Evolutionary conservation across 2,329 filamentous ascomycete genomes (phyloP).

Genomic region (Aspergillus carbonarius): DNA sequence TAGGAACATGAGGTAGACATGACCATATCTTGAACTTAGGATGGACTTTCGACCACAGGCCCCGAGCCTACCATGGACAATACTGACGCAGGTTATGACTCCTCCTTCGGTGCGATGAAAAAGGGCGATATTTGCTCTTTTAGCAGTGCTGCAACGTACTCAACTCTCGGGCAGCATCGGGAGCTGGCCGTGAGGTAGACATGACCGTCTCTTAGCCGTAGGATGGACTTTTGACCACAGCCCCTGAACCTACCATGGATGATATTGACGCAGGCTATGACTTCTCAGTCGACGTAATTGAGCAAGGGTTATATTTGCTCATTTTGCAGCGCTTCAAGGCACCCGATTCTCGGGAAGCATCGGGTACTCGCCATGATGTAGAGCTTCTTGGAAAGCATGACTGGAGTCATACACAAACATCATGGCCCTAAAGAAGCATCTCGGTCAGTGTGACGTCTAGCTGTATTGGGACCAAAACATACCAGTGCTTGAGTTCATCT

Average conservation of each 20-base stretch:
- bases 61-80: too few relatives aligned
- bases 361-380: neutral
- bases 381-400: neutral
- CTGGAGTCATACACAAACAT: neutral
- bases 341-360: neutral
- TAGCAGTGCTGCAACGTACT: too few relatives aligned
- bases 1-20: neutral
- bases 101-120: neutral
- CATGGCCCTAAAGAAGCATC: neutral
- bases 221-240: too few relatives aligned
- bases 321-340: neutral
- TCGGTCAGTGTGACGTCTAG: neutral
- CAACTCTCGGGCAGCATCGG: too few relatives aligned
- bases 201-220: too few relatives aligned
- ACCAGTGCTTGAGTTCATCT: neutral
- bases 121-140: neutral
- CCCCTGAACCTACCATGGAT: too few relatives aligned
- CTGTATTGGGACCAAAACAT: neutral
- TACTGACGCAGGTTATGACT: too few relatives aligned
- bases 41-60: neutral
- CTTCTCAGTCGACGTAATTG: too few relatives aligned
- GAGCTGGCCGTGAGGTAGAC: too few relatives aligned
- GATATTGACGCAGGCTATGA: too few relatives aligned
- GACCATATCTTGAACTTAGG: neutral
- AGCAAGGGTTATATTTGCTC: neutral